Conservation (phyloP, 768 basidiomycete species). For the Boletus bicolor region DNA sequence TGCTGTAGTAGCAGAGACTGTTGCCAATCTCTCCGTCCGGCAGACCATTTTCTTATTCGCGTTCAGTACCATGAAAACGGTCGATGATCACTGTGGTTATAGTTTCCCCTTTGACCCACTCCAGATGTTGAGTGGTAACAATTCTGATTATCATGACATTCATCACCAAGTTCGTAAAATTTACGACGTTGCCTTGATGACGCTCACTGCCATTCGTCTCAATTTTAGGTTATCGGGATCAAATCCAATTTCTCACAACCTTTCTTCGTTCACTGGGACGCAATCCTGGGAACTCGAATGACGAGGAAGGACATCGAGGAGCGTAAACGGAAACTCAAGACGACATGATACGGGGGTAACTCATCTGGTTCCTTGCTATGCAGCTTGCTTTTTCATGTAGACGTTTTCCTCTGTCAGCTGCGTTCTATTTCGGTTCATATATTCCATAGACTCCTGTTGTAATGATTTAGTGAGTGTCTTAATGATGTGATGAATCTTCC, state of each 20-base stretch:
- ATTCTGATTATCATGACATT: conserved; percentile 96
- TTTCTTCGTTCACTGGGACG: conserved; percentile 95
- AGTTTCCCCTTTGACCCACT: conserved; percentile 87
- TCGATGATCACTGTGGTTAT: conserved; percentile 96
- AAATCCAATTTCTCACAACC: conserved; percentile 96
- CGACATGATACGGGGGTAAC: conserved; percentile 1
- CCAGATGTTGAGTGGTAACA: conserved; percentile 82
- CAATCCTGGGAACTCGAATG: conserved; percentile 79
- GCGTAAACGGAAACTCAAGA: conserved; percentile 41
- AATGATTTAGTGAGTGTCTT: conserved; percentile 13
- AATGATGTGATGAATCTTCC: conserved; percentile 8
- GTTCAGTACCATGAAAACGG: conserved; percentile 86
- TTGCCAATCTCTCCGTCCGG: conserved; percentile 68
- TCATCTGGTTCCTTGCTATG: not conserved
- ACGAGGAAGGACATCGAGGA: conserved; percentile 62
- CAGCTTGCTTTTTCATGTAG: not conserved
- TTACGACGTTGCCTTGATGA: not conserved
- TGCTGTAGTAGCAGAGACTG: conserved; percentile 68
- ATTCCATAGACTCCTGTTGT: conserved; percentile 20
- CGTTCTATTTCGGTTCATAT: not conserved
- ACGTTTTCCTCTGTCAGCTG: not conserved
- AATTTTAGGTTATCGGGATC: conserved; percentile 58
- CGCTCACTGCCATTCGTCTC: not conserved
- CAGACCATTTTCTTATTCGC: conserved; percentile 84
- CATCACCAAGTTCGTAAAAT: conserved; percentile 76